These are phyloP conservation scores for Penicillium occitanis DNA, from an alignment of 2,329 filamentous ascomycete genomes.

Conservation along the genomic window DNA sequence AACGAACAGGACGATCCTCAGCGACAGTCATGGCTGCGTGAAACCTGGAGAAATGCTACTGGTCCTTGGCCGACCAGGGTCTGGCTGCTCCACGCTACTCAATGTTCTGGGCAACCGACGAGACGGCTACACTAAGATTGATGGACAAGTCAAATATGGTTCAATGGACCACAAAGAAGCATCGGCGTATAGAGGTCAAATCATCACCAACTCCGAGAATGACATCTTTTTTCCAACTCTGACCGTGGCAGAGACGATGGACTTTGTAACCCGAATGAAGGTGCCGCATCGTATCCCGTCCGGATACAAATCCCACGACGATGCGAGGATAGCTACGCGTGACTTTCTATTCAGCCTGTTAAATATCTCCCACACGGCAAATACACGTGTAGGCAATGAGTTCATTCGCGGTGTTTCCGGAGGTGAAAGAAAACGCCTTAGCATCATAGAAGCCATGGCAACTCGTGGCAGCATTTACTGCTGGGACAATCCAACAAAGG, in stretches of 20 bases:
- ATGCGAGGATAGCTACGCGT: not conserved
- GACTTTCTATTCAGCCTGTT: conserved; percentile 50
- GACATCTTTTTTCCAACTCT: conserved; percentile 54
- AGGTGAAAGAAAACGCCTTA: conserved; percentile 62
- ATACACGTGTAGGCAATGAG: conserved; percentile 68
- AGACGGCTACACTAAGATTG: conserved; percentile 57
- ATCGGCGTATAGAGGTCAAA: conserved; percentile 55
- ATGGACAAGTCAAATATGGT: conserved; percentile 60
- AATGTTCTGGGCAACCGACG: conserved; percentile 67
- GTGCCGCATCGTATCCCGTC: conserved; percentile 50
- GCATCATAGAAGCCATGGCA: too few relatives aligned
- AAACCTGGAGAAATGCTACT: conserved; percentile 72
- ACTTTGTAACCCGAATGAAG: conserved; percentile 59
- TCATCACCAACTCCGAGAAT: conserved; percentile 57
- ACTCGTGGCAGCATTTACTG: too few relatives aligned
- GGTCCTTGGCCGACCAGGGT: conserved; percentile 67
- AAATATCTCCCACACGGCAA: conserved; percentile 46
- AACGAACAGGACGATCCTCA: conserved; percentile 49
- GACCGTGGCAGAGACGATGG: conserved; percentile 54
- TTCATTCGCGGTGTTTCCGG: conserved; percentile 66
- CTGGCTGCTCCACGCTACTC: conserved; percentile 68
- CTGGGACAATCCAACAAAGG: too few relatives aligned
- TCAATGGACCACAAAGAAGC: conserved; percentile 44
- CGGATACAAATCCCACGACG: too few relatives aligned
- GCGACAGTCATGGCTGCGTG: conserved; percentile 66